Evolutionary conservation across 1,139 yeast species (phyloP).

Genomic region (Lodderomyces margitis): DNA sequence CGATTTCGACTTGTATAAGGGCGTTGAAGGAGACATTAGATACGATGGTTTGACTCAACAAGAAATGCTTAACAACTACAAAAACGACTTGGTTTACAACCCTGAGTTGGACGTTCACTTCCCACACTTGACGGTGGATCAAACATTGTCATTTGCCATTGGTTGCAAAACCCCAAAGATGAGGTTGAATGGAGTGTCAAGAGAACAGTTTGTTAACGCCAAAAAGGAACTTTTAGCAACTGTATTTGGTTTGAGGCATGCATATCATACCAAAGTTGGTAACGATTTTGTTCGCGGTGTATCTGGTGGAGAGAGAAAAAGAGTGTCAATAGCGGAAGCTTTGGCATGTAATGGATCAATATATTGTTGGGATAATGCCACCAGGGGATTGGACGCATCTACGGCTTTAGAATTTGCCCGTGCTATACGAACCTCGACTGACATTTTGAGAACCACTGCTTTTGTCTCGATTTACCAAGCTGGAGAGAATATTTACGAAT

Average conservation of each 20-base stretch:
- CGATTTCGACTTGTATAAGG: conserved; percentile 24
- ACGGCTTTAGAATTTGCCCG: conserved; percentile 67
- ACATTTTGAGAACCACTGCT: conserved; percentile 53
- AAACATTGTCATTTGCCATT: conserved; percentile 60
- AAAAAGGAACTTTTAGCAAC: conserved; percentile 53
- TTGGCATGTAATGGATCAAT: conserved; percentile 55
- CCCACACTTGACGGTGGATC: conserved; percentile 63
- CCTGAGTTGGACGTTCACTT: conserved; percentile 64
- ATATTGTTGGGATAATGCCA: conserved; percentile 76
- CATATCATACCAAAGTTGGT: conserved; percentile 27
- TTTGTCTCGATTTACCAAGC: conserved; percentile 66
- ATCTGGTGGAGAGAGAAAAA: conserved; percentile 82
- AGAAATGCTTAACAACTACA: conserved; percentile 49
- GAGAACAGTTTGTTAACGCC: conserved; percentile 46
- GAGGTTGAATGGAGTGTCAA: conserved; percentile 48
- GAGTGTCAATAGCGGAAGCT: conserved; percentile 75
- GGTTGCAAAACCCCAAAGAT: conserved; percentile 58
- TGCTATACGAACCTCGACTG: conserved; percentile 61
- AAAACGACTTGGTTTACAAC: conserved; percentile 55
- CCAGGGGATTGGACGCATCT: conserved; percentile 75
- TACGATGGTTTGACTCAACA: conserved; percentile 52
- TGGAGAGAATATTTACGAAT: conserved; percentile 60
- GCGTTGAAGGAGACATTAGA: conserved; percentile 34
- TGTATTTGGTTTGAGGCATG: conserved; percentile 49
- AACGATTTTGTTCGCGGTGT: conserved; percentile 67